phyloP scores from a whole-genome alignment of 75 land plant species.

The Selaginella tamariscina region DNA sequence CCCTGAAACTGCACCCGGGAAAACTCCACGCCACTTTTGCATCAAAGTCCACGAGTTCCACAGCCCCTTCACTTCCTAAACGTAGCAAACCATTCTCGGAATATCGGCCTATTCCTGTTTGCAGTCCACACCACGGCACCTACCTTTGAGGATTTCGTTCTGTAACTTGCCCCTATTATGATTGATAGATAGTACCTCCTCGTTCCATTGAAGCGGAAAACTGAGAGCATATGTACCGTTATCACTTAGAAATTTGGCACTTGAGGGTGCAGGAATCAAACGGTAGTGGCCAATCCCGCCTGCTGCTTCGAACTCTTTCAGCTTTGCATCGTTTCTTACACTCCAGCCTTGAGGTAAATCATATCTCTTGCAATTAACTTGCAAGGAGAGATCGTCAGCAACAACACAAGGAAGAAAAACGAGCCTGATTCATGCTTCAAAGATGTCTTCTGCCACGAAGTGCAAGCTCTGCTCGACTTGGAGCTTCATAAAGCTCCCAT shows the following conservation, averaged over 20 bases:
- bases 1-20: not conserved
- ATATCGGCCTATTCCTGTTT: not conserved
- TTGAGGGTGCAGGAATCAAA: not conserved
- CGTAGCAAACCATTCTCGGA: not conserved
- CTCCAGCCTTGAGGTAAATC: not conserved
- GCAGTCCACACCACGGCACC: not conserved
- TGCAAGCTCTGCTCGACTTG: too few species aligned
- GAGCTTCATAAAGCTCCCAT: too few species aligned
- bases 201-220: not conserved
- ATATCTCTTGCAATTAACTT: not conserved
- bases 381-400: too few species aligned
- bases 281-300: not conserved
- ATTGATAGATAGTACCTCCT: not conserved
- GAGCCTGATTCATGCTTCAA: too few species aligned
- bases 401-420: too few species aligned
- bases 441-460: too few species aligned
- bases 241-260: not conserved
- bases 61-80: not conserved
- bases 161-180: not conserved
- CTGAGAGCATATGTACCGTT: conserved; percentile 1
- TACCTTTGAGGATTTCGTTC: not conserved
- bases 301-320: not conserved
- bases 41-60: not conserved
- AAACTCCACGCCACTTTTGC: not conserved
- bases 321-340: not conserved